A percentile compares a stretch with the other conserved stretches of the same genome.
phyloP scores from a whole-genome alignment of 1,284 basidiomycete genomes.

The Cryptococcus amylolentus region DNA sequence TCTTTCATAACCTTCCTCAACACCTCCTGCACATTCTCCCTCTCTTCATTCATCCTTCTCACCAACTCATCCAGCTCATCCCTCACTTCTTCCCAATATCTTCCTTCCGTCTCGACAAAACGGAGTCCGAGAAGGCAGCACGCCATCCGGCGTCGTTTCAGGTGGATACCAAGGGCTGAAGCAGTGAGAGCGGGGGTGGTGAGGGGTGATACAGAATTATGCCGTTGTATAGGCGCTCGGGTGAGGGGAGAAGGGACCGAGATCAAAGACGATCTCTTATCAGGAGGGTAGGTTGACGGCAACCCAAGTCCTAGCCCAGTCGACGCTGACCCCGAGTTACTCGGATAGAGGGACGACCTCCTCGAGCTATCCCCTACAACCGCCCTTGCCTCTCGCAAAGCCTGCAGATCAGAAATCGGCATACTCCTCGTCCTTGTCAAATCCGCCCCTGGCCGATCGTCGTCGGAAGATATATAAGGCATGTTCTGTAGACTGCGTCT shows the following conservation, averaged over 20 bases:
- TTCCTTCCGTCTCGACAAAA: slow-evolving; percentile 19
- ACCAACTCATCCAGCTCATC: slow-evolving; percentile 17
- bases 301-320: slow-evolving; percentile 3
- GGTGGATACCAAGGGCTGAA: slow-evolving; percentile 37
- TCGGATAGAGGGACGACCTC: slow-evolving; percentile 7
- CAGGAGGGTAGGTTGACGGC: slow-evolving; percentile 2
- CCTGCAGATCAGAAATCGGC: slow-evolving; percentile 28
- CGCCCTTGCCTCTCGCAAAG: slow-evolving; percentile 17
- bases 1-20: slow-evolving; percentile 14
- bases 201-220: slow-evolving; percentile 32
- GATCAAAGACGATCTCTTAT: slow-evolving; percentile 8
- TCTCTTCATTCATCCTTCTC: slow-evolving; percentile 17
- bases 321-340: not conserved
- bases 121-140: slow-evolving; percentile 41
- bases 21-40: slow-evolving; percentile 17
- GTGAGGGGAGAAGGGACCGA: slow-evolving; percentile 2
- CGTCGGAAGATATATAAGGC: slow-evolving; percentile 24
- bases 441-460: slow-evolving; percentile 3
- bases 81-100: slow-evolving; percentile 34
- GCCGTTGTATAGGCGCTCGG: slow-evolving; percentile 2
- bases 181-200: slow-evolving; percentile 40
- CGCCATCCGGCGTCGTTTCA: slow-evolving; percentile 35
- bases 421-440: slow-evolving; percentile 22
- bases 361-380: slow-evolving; percentile 13
- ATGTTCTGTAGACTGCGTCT: slow-evolving; percentile 33